Conservation (phyloP, 2,329 filamentous ascomycete genomes). For the Thielaviopsis populi region DNA sequence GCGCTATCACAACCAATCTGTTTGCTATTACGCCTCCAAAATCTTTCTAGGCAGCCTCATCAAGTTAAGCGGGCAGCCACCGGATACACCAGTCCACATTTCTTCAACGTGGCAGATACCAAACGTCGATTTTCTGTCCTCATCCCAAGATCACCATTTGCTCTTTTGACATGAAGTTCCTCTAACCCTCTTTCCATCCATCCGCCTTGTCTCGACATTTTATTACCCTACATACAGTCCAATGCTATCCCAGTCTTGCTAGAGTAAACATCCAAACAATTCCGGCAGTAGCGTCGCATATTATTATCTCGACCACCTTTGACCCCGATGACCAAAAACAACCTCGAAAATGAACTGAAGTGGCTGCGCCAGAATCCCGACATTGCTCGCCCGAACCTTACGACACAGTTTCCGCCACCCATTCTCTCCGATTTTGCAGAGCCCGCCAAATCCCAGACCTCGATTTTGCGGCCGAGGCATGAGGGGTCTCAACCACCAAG, state of each 20-base stretch:
- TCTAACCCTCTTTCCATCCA: background rate
- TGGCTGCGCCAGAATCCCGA: slow-evolving; percentile 40
- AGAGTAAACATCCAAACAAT: background rate
- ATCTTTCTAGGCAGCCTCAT: background rate
- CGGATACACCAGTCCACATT: background rate
- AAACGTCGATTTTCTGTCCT: background rate
- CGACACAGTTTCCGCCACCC: slow-evolving; percentile 26
- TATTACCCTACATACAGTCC: background rate
- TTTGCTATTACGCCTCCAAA: background rate
- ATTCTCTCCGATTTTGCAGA: slow-evolving; percentile 19
- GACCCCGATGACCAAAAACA: slow-evolving; percentile 47
- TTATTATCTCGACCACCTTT: background rate
- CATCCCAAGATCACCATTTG: background rate
- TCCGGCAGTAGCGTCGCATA: background rate
- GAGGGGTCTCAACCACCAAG: background rate
- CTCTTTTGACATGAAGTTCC: background rate
- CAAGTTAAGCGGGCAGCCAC: background rate
- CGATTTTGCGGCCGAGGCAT: slow-evolving; percentile 1
- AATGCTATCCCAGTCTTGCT: background rate
- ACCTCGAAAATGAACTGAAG: slow-evolving; percentile 40
- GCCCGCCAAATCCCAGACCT: slow-evolving; percentile 10
- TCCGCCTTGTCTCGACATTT: background rate
- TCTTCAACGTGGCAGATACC: background rate
- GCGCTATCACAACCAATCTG: background rate
- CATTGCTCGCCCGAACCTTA: slow-evolving; percentile 27